Base-by-base conservation (phyloP, 805 yeast genomes). In the Wickerhamiella shivajii region DNA sequence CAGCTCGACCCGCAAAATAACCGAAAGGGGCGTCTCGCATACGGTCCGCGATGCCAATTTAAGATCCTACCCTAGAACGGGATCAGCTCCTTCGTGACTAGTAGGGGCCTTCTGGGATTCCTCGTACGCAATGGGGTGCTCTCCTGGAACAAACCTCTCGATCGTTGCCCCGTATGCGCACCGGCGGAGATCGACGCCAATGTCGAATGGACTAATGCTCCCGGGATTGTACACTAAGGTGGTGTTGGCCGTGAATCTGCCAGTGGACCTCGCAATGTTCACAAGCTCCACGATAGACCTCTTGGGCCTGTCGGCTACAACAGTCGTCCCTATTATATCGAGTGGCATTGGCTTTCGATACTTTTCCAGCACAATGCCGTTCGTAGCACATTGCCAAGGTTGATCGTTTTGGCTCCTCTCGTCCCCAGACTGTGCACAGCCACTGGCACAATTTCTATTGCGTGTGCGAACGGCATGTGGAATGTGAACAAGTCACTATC, bases 401-500 rank as follows among this genome's bases (percentile, higher is more conserved):
- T 33, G 22, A 33, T 23, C 13, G 25, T 20, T n/a, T 28, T n/a
- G 29, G 20, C 19, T 4, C 30, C 31, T 4, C n/a, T 18, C 4
- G 20, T 20, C 9, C 24, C 17, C 16, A 25, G 16, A 12, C 13
- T 23, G 23, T 31, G 24, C 15, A 15, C n/a, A 6, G 25, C 16
- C 9, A 33, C 16, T 6, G 37, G 26, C 6, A 33, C 24, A 6
- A 33, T 18, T 3, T 33, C 28, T 12, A 33, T 29, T 8, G 22
- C 19, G 17, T 21, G 17, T 7, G 37, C 32, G 18, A 22, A 16
- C 16, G n/a, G 6, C 15, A 33, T 18, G 15, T 17, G 14, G 17
- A 33, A 33, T 4, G 37, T 33, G 23, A 27, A 33, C 13, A 33
- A 12, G 23, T 33, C 37, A n/a, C 32, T 27, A 23, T 33, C 37